Evolutionary conservation across 2,329 filamentous ascomycete species (phyloP), one percentile per base, ranked within the genome.

Genomic region (Ceratocystiopsis sp.): DNA sequence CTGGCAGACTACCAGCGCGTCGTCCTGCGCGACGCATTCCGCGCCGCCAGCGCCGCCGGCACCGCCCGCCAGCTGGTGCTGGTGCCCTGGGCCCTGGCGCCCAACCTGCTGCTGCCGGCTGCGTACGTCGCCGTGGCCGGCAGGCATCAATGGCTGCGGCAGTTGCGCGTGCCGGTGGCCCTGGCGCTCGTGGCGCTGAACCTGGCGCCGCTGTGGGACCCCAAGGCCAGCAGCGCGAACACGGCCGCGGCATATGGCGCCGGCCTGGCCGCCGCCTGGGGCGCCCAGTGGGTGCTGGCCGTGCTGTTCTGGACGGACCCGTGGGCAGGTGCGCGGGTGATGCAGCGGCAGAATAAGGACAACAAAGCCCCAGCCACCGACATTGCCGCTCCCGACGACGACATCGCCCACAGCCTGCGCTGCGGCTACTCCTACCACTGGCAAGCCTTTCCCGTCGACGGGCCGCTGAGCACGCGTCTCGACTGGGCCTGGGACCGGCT

Each of bases 361-460:
- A 2, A 18, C 41, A 16, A n/a, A 16, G 25, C 34, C 16, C 2
- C 6, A 15, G 13, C 21, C 11, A 14, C 25, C 16, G 9, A 14
- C 13, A 37, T 38, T 14, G 54, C 58, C 34, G 55, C 55, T 42
- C 53, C 51, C 39, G 45, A 47, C 19, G 40, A 47, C 10, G 45
- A 47, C 25, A 41, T 58, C 19, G 51, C 51, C 8, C 39, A 39
- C 25, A 48, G 51, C 39, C 48, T 55, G 3, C 52, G 60, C 16
- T 51, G 60, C 11, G 48, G 47, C 32, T 59, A 60, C 38, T 64
- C 71, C 45, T 77, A 76, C 44, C 67, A 69, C 51, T 80, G 75
- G 75, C 67, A 80, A 53, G 57, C 64, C 1, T 80, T 69, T 49
- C 75, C 75, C 0, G 61, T 62, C 4, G 54, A 67, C 3, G 67